Evolutionary conservation across 2,329 filamentous ascomycete species (phyloP).

Genomic region (Fonsecaea pugnacius): DNA sequence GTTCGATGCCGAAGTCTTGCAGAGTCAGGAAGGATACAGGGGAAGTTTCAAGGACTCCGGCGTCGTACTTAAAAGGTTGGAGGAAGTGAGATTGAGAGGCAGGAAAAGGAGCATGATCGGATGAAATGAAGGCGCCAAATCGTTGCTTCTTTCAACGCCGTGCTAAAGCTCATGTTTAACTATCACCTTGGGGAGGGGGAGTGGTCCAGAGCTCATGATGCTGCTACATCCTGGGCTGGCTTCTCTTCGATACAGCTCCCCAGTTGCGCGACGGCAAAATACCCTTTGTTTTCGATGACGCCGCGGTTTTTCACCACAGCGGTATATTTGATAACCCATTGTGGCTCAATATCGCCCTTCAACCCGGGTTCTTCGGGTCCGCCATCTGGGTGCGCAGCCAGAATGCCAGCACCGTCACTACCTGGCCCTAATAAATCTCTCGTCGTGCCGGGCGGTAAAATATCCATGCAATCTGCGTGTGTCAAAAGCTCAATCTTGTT

Average conservation of each 20-base stretch:
- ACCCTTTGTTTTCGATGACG: slow-evolving; percentile 97
- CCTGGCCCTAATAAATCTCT: slow-evolving; percentile 79
- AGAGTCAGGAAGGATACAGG: slow-evolving; percentile 64
- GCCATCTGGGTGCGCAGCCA: slow-evolving; percentile 63
- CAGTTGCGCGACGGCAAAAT: slow-evolving; percentile 84
- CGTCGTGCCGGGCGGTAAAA: slow-evolving; percentile 82
- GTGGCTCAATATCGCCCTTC: slow-evolving; percentile 76
- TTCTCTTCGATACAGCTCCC: slow-evolving; percentile 49
- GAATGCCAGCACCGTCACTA: slow-evolving; percentile 72
- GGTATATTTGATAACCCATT: slow-evolving; percentile 98
- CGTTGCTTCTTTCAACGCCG: slow-evolving; percentile 28
- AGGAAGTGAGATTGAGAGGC: slow-evolving; percentile 91
- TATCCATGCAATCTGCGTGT: slow-evolving; percentile 91
- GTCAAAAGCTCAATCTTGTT: slow-evolving; percentile 85
- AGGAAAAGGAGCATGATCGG: slow-evolving; percentile 97
- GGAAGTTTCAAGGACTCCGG: slow-evolving; percentile 74
- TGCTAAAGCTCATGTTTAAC: slow-evolving; percentile 25
- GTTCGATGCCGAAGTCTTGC: slow-evolving; percentile 70
- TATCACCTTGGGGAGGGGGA: not conserved
- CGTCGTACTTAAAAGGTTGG: slow-evolving; percentile 76
- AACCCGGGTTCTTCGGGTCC: slow-evolving; percentile 59
- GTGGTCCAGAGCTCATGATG: slow-evolving; percentile 4
- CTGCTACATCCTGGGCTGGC: slow-evolving; percentile 10
- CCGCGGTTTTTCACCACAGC: slow-evolving; percentile 91
- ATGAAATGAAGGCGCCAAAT: slow-evolving; percentile 47